A percentile compares a stretch with the other conserved stretches of the same genome.
These are phyloP conservation scores for Mallotus japonicus DNA, from an alignment of 441 rosid species.

Conservation along the genomic window DNA sequence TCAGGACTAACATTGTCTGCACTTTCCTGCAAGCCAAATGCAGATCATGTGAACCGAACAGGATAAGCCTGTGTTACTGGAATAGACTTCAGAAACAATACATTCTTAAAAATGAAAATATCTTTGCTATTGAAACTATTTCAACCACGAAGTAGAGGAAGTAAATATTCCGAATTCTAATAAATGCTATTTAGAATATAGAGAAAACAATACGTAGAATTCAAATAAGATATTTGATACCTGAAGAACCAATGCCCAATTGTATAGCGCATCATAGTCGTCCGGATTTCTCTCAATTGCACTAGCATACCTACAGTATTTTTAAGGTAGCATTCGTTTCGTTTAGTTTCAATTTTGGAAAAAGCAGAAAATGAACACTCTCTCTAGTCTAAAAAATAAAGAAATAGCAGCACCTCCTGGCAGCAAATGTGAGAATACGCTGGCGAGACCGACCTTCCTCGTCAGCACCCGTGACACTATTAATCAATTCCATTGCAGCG, in stretches of 20 bases:
- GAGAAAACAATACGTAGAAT: neutral
- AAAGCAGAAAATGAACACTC: too few species aligned
- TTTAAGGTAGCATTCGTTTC: too few species aligned
- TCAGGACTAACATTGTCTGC: conserved; percentile 92
- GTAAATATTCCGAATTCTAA: too few species aligned
- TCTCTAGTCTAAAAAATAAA: neutral
- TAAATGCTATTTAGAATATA: too few species aligned
- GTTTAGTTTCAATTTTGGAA: too few species aligned
- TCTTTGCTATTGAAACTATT: neutral
- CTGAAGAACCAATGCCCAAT: conserved; percentile 99
- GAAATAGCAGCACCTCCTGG: conserved; percentile 60
- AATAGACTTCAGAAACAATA: neutral
- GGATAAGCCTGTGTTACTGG: neutral
- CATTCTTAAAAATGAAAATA: neutral
- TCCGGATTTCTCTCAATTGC: conserved; percentile 90
- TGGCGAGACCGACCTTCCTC: conserved; percentile 98
- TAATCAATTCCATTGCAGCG: conserved; percentile 88
- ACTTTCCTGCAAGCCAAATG: conserved; percentile 71
- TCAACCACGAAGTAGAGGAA: neutral
- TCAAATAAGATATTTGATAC: conserved; percentile 32
- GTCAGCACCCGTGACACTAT: conserved; percentile 72
- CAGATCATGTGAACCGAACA: conserved; percentile 3
- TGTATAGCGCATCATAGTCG: conserved; percentile 93
- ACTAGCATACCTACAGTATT: conserved; percentile 68
- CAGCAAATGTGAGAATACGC: conserved; percentile 95